Percentiles rank a stretch among this genome's conserved stretches.
Evolutionary conservation across 768 basidiomycete genomes (phyloP).

Genomic region (Mycena rebaudengoi): DNA sequence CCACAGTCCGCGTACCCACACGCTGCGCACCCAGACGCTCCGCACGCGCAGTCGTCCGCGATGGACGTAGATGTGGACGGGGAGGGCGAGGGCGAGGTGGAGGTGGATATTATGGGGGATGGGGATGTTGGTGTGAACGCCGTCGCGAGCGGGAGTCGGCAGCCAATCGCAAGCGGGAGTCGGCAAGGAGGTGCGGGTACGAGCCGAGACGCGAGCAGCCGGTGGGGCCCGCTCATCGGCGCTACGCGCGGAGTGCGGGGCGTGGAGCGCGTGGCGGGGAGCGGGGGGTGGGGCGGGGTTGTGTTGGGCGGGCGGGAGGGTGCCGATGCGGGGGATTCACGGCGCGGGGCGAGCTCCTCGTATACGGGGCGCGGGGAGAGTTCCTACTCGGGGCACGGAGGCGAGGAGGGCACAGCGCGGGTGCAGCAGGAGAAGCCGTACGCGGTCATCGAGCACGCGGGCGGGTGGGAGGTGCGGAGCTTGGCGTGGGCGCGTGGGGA

Average conservation of each 20-base stretch:
- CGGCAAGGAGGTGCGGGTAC: too few species aligned
- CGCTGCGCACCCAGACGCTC: too few species aligned
- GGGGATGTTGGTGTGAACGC: too few species aligned
- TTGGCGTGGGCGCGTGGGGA: too few species aligned
- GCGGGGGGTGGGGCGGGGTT: not conserved
- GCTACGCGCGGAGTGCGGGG: not conserved
- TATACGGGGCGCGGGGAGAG: not conserved
- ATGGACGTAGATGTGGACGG: slow-evolving; percentile 21
- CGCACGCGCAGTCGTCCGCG: slow-evolving; percentile 1
- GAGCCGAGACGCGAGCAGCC: not conserved
- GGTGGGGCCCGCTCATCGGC: slow-evolving; percentile 7
- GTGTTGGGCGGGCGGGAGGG: not conserved
- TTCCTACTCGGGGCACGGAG: not conserved
- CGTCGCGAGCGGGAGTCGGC: too few species aligned
- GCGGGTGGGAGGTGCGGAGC: too few species aligned
- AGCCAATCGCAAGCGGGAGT: too few species aligned
- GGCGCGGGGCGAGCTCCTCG: too few species aligned
- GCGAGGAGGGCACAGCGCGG: not conserved
- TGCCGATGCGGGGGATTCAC: not conserved
- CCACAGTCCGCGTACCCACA: too few species aligned
- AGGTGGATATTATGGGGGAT: too few species aligned
- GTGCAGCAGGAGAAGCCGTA: too few species aligned
- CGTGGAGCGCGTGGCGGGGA: not conserved
- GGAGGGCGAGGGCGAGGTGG: slow-evolving; percentile 12
- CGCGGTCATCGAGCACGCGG: slow-evolving; percentile 13